Evolutionary conservation across 2,329 filamentous ascomycete genomes (phyloP), one percentile per base, ranked within the genome.

Genomic region (Fusarium papillatum): DNA sequence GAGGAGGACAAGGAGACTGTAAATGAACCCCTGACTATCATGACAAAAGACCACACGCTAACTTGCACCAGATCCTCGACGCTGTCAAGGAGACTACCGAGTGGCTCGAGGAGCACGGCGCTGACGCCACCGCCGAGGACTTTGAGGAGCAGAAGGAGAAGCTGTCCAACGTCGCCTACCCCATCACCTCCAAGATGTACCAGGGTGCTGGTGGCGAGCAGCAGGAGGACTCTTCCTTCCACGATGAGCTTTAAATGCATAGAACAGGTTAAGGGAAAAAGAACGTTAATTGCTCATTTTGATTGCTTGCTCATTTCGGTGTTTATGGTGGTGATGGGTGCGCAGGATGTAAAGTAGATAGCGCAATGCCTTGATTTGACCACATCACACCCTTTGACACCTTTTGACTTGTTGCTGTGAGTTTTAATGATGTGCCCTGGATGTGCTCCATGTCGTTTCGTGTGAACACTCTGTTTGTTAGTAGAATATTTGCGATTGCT

Each of bases 81-180:
- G 97, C 97, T 76, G 93, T 99, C 88, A 98, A 98, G 94, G 97
- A 99, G 90, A 90, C 95, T 76, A 93, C 93, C 81, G 96, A 98
- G 85, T 99, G 97, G 97, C 93, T 99, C 72, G 96, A 98, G 81
- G 95, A 98, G 91, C 97, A 98, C 88, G 95, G 92, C 78, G 92
- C 93, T 78, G 93, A 94, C 64, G 97, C 97, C 76, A 92, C 90
- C 79, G 90, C 95, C 71, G 96, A 98, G 89, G 97, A 98, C 89
- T 98, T 98, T 82, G 96, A 98, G 87, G 97, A 99, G 92, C 96
- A 98, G 90, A 98, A 97, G 91, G 96, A 99, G 94, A 98, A 98
- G 92, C 92, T 99, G 80, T 97, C 95, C 81, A 94, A 94, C 86
- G 95, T 98, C 77, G 97, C 97, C 66, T 98, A 98, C 89, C 97